A percentile compares a stretch with the other conserved stretches of the same genome.
These are phyloP conservation scores for Sutorius australiensis DNA, from an alignment of 768 basidiomycete species.

Conservation along the genomic window DNA sequence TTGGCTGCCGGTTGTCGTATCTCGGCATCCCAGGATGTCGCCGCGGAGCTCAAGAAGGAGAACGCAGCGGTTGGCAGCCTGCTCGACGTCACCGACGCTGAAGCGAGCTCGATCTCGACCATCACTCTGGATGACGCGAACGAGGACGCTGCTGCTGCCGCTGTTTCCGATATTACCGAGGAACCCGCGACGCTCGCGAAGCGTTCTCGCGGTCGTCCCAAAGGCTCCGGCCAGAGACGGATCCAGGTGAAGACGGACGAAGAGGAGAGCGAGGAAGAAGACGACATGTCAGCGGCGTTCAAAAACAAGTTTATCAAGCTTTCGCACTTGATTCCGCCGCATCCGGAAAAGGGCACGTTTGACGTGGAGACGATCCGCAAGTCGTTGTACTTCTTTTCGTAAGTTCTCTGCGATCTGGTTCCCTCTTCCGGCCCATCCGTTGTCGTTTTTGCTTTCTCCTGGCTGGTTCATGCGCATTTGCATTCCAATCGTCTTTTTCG, in stretches of 20 bases:
- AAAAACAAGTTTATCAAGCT: slow-evolving; percentile 70
- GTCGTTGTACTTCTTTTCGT: slow-evolving; percentile 94
- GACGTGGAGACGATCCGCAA: slow-evolving; percentile 77
- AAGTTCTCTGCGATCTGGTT: slow-evolving; percentile 12
- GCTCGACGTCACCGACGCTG: slow-evolving; percentile 38
- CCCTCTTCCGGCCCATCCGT: background rate
- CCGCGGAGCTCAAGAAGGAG: slow-evolving; percentile 20
- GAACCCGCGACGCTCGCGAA: slow-evolving; percentile 1
- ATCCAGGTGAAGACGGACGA: slow-evolving; percentile 7
- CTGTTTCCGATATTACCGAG: background rate
- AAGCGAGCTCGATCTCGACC: slow-evolving; percentile 31
- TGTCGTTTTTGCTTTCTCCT: background rate
- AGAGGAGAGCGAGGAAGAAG: slow-evolving; percentile 14
- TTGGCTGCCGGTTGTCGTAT: slow-evolving; percentile 44
- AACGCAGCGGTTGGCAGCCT: slow-evolving; percentile 30
- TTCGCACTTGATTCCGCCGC: slow-evolving; percentile 68
- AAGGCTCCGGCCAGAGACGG: slow-evolving; percentile 17
- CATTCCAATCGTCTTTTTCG: background rate
- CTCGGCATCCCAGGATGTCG: slow-evolving; percentile 39
- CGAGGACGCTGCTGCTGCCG: background rate
- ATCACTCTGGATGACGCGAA: slow-evolving; percentile 11
- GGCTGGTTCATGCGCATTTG: background rate
- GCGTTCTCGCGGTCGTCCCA: slow-evolving; percentile 19
- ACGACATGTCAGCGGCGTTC: slow-evolving; percentile 23
- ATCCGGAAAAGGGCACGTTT: slow-evolving; percentile 84